These are phyloP conservation scores for barrel medic (Medicago truncatula) DNA, from an alignment of 306 rosid genomes.

Conservation along the genomic window DNA sequence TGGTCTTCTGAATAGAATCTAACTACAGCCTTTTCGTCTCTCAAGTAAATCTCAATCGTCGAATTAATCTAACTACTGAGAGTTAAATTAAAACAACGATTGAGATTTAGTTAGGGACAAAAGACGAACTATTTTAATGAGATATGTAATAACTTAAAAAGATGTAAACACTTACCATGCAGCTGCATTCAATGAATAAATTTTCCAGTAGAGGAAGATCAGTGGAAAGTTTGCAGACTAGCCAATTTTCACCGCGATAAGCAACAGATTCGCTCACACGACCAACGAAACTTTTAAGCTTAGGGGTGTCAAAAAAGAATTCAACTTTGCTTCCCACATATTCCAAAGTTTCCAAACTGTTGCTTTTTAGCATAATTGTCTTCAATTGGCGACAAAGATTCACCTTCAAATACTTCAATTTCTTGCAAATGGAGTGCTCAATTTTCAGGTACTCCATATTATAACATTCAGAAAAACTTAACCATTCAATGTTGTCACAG, in stretches of 20 bases:
- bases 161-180: slow-evolving; percentile 27
- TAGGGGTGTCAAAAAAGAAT: slow-evolving; percentile 34
- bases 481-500: slow-evolving; percentile 36
- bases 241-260: not conserved
- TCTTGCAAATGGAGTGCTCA: slow-evolving; percentile 30
- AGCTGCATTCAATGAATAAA: slow-evolving; percentile 39
- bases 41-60: not conserved
- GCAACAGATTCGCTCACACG: slow-evolving; percentile 1
- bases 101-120: not conserved
- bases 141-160: not conserved
- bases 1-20: too few relatives aligned
- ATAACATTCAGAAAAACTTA: slow-evolving; percentile 35
- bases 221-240: slow-evolving; percentile 24
- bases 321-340: slow-evolving; percentile 39
- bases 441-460: slow-evolving; percentile 33
- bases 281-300: slow-evolving; percentile 25
- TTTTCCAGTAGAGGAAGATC: slow-evolving; percentile 40
- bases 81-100: not conserved
- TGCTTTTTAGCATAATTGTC: slow-evolving; percentile 18
- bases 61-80: not conserved
- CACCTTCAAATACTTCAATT: slow-evolving; percentile 46
- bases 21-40: too few relatives aligned
- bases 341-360: slow-evolving; percentile 43
- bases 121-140: not conserved
- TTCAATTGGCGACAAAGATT: slow-evolving; percentile 37